Conservation (phyloP, 2,329 filamentous ascomycete genomes). For the Xylariaceae sp. region DNA sequence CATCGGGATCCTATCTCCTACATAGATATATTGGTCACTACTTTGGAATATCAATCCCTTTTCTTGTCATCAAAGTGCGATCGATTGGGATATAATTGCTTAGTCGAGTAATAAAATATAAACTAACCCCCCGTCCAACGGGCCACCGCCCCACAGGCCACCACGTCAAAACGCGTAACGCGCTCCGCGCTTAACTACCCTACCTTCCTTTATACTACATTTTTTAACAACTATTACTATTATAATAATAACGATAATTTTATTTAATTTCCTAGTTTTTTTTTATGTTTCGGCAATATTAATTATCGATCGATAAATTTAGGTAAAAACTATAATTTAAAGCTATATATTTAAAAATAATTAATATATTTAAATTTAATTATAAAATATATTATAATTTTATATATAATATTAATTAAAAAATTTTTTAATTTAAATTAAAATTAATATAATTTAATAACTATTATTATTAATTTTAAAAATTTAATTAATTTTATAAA, state of each 20-base stretch:
- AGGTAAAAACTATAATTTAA: not conserved
- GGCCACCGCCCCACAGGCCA: no score
- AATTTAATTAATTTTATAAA: constrained; percentile 5
- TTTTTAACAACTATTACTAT: no score
- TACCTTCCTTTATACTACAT: no score
- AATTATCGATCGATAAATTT: not conserved
- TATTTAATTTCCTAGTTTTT: not conserved
- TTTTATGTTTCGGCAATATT: not conserved
- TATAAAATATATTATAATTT: not conserved
- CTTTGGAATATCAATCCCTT: no score
- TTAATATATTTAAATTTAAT: not conserved
- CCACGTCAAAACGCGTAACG: no score
- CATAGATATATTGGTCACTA: no score
- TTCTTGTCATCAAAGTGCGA: no score
- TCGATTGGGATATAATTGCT: no score
- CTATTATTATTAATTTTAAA: constrained; percentile 8
- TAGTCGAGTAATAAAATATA: no score
- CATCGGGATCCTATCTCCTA: no score
- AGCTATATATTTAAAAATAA: not conserved
- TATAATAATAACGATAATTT: not conserved
- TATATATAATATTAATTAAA: constrained; percentile 5
- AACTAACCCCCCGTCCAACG: no score
- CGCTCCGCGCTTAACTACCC: no score
- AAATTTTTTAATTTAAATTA: constrained; percentile 10
- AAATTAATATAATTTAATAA: constrained; percentile 11